Evolutionary conservation across 805 yeast species (phyloP).

Genomic region (Henningerozyma blattae): DNA sequence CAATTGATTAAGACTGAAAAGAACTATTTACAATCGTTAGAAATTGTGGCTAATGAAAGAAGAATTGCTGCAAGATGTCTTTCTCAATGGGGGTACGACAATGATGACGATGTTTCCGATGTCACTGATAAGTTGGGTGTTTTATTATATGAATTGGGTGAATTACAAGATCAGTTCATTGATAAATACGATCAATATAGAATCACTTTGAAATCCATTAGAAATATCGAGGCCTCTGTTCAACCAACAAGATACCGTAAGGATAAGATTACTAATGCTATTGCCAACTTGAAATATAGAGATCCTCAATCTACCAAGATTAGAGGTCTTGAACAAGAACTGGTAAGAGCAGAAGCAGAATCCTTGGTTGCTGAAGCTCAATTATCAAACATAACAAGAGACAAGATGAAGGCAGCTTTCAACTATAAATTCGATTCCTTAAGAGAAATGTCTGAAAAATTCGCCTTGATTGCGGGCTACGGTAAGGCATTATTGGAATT

Average conservation of each 20-base stretch:
- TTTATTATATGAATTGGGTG: constrained; percentile 89
- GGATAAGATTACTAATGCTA: constrained; percentile 93
- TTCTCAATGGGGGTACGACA: constrained; percentile 95
- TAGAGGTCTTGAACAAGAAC: constrained; percentile 91
- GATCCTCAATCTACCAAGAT: constrained; percentile 97
- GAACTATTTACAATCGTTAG: constrained; percentile 87
- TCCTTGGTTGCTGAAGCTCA: constrained; percentile 98
- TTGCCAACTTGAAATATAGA: constrained; percentile 95
- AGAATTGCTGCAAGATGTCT: constrained; percentile 94
- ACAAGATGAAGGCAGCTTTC: constrained; percentile 94
- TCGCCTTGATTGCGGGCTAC: constrained; percentile 95
- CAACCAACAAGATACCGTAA: constrained; percentile 98
- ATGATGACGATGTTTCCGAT: constrained; percentile 94
- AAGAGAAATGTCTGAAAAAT: constrained; percentile 91
- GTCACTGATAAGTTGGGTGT: constrained; percentile 97
- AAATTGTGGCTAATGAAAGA: constrained; percentile 86
- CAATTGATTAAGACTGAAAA: constrained; percentile 93
- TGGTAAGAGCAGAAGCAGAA: constrained; percentile 98
- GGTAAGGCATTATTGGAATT: constrained; percentile 95
- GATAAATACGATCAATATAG: constrained; percentile 98
- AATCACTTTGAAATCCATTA: constrained; percentile 83
- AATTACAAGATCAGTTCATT: constrained; percentile 94
- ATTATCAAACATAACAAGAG: constrained; percentile 94
- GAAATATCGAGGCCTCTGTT: constrained; percentile 95
- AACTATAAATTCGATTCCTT: constrained; percentile 92